phyloP scores from a whole-genome alignment of 305 asterid genomes.

The Fraxinus nigra region DNA sequence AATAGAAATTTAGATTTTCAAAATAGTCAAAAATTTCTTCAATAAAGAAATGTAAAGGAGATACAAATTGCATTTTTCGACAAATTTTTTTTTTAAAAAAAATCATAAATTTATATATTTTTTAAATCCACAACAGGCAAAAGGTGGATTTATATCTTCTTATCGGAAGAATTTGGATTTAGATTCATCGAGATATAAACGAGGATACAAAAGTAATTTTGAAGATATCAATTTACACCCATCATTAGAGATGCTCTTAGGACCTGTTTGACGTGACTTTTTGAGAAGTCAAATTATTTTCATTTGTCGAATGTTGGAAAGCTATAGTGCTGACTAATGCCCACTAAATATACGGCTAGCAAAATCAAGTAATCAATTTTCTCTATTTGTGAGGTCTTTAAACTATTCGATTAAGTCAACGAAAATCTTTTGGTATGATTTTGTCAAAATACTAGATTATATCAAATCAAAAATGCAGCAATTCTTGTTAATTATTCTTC shows the following conservation, averaged over 20 bases:
- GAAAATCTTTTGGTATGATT: neutral
- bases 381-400: neutral
- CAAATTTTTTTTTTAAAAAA: too few species aligned
- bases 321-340: neutral
- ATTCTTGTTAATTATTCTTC: neutral
- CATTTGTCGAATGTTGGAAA: neutral
- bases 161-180: too few species aligned
- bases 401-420: neutral
- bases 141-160: too few species aligned
- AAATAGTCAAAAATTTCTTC: too few species aligned
- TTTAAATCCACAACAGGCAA: too few species aligned
- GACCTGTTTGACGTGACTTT: neutral
- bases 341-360: neutral
- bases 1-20: too few species aligned
- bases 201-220: too few species aligned
- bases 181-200: neutral
- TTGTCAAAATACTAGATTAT: neutral
- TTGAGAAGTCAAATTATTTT: neutral
- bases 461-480: constrained; percentile 11
- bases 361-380: neutral
- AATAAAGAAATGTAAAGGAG: too few species aligned
- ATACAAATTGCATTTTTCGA: neutral
- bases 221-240: neutral
- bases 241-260: neutral
- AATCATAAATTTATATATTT: too few species aligned